Conservation (phyloP, 805 yeast species). For the Candida qinlingensis region DNA sequence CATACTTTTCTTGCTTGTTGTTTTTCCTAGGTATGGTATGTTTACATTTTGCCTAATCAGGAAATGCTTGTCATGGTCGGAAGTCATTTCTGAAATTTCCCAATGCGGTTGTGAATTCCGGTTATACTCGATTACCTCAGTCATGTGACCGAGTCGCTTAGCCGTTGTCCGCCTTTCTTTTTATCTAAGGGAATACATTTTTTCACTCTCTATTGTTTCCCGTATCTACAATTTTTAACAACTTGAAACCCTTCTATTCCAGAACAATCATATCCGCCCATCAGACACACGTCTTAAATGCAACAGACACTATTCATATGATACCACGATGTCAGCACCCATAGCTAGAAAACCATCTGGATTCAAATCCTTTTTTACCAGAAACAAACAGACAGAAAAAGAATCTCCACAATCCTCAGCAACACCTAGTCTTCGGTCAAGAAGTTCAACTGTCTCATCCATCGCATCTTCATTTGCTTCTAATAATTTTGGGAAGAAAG, state of each 20-base stretch:
- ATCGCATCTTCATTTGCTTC: neutral
- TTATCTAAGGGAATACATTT: too few species aligned
- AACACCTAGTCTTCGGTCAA: neutral
- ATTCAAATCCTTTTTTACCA: neutral
- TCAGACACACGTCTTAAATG: too few species aligned
- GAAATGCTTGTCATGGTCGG: neutral
- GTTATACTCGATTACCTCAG: too few species aligned
- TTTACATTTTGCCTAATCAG: slow-evolving; percentile 22
- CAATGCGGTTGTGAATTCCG: too few species aligned
- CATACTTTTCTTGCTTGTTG: neutral
- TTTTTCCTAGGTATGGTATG: slow-evolving; percentile 4
- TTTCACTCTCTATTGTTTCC: too few species aligned
- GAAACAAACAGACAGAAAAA: neutral
- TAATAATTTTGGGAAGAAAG: slow-evolving; percentile 16
- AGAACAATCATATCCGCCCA: too few species aligned
- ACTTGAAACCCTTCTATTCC: too few species aligned
- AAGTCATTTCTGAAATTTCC: neutral
- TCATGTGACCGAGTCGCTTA: too few species aligned
- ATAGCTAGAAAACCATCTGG: neutral
- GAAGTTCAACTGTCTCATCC: slow-evolving; percentile 1
- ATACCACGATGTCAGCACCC: neutral
- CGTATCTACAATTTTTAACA: too few species aligned
- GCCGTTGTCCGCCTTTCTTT: too few species aligned
- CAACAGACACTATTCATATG: neutral
- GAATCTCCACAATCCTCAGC: neutral